Conservation (phyloP, 345 rosid species). For the Iberis pinnata region DNA sequence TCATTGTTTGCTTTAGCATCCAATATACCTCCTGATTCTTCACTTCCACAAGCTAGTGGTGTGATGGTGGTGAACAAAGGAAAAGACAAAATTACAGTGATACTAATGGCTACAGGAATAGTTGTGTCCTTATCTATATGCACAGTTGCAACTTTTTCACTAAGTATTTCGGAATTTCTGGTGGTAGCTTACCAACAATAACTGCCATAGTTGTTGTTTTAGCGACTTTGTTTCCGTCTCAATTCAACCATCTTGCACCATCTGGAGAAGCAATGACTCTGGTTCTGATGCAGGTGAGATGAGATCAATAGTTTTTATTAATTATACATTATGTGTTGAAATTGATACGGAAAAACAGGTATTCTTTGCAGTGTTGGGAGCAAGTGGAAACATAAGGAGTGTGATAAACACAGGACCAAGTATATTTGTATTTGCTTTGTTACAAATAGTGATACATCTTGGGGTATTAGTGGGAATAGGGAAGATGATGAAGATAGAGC, state of each 20-base stretch:
- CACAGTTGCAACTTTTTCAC: too few relatives aligned
- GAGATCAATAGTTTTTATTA: too few relatives aligned
- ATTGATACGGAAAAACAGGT: too few relatives aligned
- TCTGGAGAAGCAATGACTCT: constrained; percentile 74
- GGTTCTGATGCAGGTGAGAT: too few relatives aligned
- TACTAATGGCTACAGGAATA: constrained; percentile 46
- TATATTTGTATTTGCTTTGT: constrained; percentile 65
- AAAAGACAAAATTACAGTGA: constrained; percentile 43
- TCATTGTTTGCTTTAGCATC: constrained; percentile 75
- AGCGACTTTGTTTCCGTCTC: too few relatives aligned
- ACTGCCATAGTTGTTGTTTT: too few relatives aligned
- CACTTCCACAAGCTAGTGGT: constrained; percentile 35
- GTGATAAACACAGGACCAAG: constrained; percentile 67
- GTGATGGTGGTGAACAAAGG: constrained; percentile 24
- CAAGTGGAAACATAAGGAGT: constrained; percentile 60
- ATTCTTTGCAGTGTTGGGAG: constrained; percentile 67
- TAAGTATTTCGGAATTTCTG: too few relatives aligned
- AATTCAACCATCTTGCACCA: constrained; percentile 53
- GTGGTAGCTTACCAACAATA: too few relatives aligned
- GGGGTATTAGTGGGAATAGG: too few relatives aligned
- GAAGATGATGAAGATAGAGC: too few relatives aligned
- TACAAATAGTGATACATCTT: too few relatives aligned
- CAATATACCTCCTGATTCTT: constrained; percentile 57
- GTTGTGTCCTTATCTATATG: constrained; percentile 59
- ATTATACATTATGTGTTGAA: too few relatives aligned